Base-by-base conservation (phyloP, 2,329 filamentous ascomycete genomes). In the Amphichorda felina region DNA sequence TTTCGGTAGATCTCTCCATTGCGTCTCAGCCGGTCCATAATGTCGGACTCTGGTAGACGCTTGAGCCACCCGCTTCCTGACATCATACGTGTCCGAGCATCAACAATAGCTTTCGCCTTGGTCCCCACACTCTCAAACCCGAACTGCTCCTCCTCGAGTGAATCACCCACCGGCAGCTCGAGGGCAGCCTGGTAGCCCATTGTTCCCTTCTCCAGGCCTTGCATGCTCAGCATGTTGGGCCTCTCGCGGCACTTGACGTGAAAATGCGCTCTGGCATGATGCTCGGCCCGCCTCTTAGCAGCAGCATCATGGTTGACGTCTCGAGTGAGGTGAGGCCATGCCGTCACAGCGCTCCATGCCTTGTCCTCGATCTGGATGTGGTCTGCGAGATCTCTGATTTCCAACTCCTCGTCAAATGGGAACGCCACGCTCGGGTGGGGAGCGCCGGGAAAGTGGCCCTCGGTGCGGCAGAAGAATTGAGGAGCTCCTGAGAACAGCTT, bases 401-500 rank as follows among this genome's bases (percentile, higher is more conserved):
- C 60, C 38, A 80, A 54, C 41, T 69, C 62, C 41, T 72, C 66
- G 50, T 83, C 74, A 68, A 77, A 82, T 2, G 78, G 79, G 49
- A 77, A 83, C 26, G 74, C 72, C 19, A 79, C 75, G 33, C 65
- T 73, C 16, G 79, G 77, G 45, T 75, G 68, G 16, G 72, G 71
- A 26, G 74, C 70, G 34, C 67, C 73, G 39, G 66, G 68, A 50
- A 65, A 71, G 51, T 76, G 70, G 27, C 71, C 70, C 45, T 75
- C 68, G 39, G 66, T 69, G 35, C 72, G 67, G 44, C 73, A 68
- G 52, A 75, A 77, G 60, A 79, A 84, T 51, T 82, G 78, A 42
- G 80, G 80, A 30, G 80, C 80, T n/a, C 80, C 79, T 18, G 79
- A 81, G 61, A 84, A 85, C 47, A 84, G 68, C 54, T 75, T 74